phyloP scores from a whole-genome alignment of 768 basidiomycete species.

The Artomyces pyxidatus region DNA sequence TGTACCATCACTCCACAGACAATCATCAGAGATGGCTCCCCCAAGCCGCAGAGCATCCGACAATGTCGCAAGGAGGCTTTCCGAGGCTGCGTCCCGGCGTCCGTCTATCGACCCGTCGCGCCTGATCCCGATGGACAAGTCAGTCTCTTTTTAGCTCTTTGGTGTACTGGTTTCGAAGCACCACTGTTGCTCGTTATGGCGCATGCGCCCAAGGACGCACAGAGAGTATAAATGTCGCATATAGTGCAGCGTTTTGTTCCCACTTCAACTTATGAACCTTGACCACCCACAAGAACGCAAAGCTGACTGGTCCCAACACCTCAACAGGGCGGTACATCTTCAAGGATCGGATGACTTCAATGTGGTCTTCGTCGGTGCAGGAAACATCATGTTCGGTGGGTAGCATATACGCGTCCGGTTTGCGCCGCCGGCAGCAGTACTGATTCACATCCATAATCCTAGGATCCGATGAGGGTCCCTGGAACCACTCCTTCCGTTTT shows the following conservation, averaged over 20 bases:
- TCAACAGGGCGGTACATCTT: slow-evolving; percentile 37
- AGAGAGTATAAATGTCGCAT: no score
- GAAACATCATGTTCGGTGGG: slow-evolving; percentile 96
- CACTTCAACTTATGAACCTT: no score
- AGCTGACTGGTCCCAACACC: slow-evolving; percentile 11
- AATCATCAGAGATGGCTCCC: no score
- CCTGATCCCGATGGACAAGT: slow-evolving; percentile 79
- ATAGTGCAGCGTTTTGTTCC: no score
- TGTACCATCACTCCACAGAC: no score
- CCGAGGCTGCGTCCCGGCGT: slow-evolving; percentile 50
- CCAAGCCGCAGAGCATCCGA: slow-evolving; percentile 33
- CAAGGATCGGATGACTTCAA: slow-evolving; percentile 75
- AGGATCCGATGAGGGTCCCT: slow-evolving; percentile 86
- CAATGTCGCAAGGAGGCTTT: slow-evolving; percentile 33
- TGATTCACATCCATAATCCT: slow-evolving; percentile 1
- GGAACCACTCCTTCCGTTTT: slow-evolving; percentile 89
- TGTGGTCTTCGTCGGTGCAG: slow-evolving; percentile 90
- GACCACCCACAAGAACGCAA: no score
- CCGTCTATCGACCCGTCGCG: slow-evolving; percentile 71
- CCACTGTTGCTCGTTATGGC: no score
- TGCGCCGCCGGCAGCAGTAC: not conserved
- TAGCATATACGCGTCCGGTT: slow-evolving; percentile 1
- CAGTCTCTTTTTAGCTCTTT: slow-evolving; percentile 2
- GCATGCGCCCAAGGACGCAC: no score
- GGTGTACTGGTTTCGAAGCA: no score